Conservation (phyloP, 2,329 filamentous ascomycete genomes). For the Colletotrichum lupini region DNA sequence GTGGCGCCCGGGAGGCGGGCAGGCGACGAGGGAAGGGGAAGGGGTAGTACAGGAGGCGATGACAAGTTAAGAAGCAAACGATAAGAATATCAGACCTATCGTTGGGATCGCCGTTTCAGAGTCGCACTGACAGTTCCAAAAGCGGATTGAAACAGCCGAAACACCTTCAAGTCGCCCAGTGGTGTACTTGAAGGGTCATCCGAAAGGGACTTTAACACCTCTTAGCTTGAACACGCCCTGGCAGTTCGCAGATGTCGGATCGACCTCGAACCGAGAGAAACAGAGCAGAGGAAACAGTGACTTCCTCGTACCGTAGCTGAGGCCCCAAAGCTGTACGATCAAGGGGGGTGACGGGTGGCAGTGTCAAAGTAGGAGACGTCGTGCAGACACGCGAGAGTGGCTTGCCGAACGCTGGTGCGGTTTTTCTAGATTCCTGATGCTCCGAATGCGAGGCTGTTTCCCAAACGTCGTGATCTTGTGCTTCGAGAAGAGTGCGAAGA, state of each 20-base stretch:
- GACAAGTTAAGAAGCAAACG: constrained; percentile 36
- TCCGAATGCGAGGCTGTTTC: not conserved
- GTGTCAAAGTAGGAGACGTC: constrained; percentile 21
- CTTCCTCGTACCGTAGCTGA: constrained; percentile 14
- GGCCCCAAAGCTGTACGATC: constrained; percentile 20
- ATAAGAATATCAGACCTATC: constrained; percentile 46
- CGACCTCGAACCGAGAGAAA: constrained; percentile 37
- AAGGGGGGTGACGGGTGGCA: constrained; percentile 16
- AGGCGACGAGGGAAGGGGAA: constrained; percentile 20
- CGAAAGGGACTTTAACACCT: constrained; percentile 37
- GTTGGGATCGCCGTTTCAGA: constrained; percentile 52
- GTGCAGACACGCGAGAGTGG: constrained; percentile 4
- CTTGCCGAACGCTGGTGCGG: constrained; percentile 22
- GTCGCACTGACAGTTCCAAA: constrained; percentile 49
- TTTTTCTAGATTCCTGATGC: not conserved
- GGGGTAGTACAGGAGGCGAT: constrained; percentile 31
- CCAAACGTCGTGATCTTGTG: not conserved
- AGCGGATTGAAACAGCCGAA: constrained; percentile 53
- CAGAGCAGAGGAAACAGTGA: constrained; percentile 33
- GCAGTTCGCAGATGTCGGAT: constrained; percentile 37
- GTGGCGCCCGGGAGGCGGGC: constrained; percentile 32
- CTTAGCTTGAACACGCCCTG: constrained; percentile 38
- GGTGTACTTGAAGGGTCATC: constrained; percentile 39
- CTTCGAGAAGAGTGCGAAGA: constrained; percentile 36
- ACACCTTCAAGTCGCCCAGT: constrained; percentile 47